Percentiles rank a stretch among this genome's conserved stretches.
These are phyloP conservation scores for Pythium oligandrum DNA, from an alignment of 352 stramenopile genomes.

Conservation along the genomic window DNA sequence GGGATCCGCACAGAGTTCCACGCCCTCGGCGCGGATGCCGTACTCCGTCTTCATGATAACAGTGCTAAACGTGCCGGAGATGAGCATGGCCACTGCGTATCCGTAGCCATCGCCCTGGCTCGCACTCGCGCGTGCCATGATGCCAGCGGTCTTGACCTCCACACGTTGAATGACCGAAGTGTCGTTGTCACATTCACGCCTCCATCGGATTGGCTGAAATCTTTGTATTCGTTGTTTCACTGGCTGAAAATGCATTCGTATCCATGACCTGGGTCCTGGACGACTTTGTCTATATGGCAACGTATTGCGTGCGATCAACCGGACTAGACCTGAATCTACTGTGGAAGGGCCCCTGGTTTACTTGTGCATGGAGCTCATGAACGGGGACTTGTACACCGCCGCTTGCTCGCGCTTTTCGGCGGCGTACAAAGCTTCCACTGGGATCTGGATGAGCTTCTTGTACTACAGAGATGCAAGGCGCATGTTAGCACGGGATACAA, in stretches of 20 bases:
- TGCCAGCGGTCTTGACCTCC: too few species aligned
- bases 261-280: too few species aligned
- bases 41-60: conserved; percentile 87
- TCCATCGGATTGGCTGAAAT: too few species aligned
- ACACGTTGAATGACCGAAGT: too few species aligned
- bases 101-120: not conserved
- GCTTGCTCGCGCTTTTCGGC: conserved; percentile 38
- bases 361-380: conserved; percentile 76
- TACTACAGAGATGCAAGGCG: conserved; percentile 32
- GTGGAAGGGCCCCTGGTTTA: conserved; percentile 15
- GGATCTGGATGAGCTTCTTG: conserved; percentile 73
- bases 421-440: conserved; percentile 39
- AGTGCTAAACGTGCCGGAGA: conserved; percentile 81
- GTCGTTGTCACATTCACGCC: too few species aligned
- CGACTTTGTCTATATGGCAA: too few species aligned
- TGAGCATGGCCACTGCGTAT: conserved; percentile 61
- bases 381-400: conserved; percentile 58
- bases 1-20: conserved; percentile 45
- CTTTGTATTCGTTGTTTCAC: too few species aligned
- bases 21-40: conserved; percentile 47
- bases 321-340: too few species aligned
- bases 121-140: too few species aligned
- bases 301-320: too few species aligned
- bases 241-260: too few species aligned
- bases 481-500: too few species aligned